Conservation (phyloP, 371 early-diverging fungal genomes). For the Fennellomyces sp. region DNA sequence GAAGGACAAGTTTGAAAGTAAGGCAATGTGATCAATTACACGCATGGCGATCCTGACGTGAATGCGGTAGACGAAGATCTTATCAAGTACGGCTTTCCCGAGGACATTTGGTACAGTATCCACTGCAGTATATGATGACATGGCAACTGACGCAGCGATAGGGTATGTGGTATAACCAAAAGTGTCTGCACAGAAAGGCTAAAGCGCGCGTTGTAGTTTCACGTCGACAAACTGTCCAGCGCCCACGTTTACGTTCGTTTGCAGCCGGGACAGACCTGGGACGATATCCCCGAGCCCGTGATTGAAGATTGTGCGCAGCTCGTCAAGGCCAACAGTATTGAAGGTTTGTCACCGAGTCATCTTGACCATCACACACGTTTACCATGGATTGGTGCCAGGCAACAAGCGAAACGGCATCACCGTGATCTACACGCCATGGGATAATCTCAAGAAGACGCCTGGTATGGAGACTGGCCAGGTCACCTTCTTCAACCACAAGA, state of each 20-base stretch:
- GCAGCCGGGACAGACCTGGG: conserved; percentile 76
- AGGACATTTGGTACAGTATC: conserved; percentile 82
- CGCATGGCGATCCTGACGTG: no score
- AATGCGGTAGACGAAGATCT: conserved; percentile 95
- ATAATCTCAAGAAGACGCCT: conserved; percentile 88
- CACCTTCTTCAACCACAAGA: conserved; percentile 80
- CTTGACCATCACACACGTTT: no score
- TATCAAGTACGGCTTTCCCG: conserved; percentile 92
- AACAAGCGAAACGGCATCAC: conserved; percentile 68
- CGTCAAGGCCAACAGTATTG: conserved; percentile 95
- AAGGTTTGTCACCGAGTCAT: conserved; percentile 67
- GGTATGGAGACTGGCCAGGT: conserved; percentile 97
- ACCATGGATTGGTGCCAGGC: conserved; percentile 24
- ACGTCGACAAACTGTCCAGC: conserved; percentile 95
- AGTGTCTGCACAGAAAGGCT: background rate
- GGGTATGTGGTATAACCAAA: background rate
- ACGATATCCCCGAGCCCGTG: conserved; percentile 73
- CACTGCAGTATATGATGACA: background rate
- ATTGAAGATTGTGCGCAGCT: conserved; percentile 91
- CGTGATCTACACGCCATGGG: conserved; percentile 95
- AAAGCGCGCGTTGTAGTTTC: conserved; percentile 63
- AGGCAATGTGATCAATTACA: conserved; percentile 15
- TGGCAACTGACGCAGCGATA: no score
- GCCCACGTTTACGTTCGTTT: conserved; percentile 96
- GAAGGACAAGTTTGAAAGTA: conserved; percentile 95